Conservation (phyloP, 176 grass and related monocot species). For the Dactylis glomerata region DNA sequence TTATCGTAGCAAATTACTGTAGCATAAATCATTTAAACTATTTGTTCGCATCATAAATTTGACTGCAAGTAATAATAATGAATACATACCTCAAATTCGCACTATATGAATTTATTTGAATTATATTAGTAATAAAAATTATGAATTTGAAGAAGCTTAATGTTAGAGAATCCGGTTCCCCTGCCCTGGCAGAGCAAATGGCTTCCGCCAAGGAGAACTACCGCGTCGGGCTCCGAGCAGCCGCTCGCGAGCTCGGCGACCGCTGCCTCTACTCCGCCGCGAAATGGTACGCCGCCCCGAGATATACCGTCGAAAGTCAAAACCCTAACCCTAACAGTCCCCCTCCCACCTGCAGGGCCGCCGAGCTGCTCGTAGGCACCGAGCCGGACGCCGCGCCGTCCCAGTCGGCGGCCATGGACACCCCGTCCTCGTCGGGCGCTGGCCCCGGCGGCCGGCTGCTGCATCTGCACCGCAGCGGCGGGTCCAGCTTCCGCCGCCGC, state of each 20-base stretch:
- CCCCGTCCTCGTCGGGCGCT: conserved; percentile 46
- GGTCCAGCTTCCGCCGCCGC: conserved; percentile 70
- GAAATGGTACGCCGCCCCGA: conserved; percentile 65
- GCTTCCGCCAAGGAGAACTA: conserved; percentile 65
- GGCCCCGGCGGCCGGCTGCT: conserved; percentile 39
- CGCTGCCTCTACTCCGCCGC: conserved; percentile 88
- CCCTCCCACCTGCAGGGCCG: conserved; percentile 47
- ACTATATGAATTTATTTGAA: no score
- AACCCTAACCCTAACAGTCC: conserved; percentile 37
- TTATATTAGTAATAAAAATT: no score
- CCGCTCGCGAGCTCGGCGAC: conserved; percentile 71
- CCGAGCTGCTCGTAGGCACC: conserved; percentile 78
- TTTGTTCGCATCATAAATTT: no score
- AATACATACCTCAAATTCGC: no score
- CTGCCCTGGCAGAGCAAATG: conserved; percentile 44
- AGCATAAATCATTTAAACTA: no score
- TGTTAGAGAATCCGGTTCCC: no score
- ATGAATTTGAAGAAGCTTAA: no score
- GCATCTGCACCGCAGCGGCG: conserved; percentile 62
- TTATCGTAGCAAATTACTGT: no score
- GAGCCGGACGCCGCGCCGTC: conserved; percentile 51
- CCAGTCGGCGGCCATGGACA: conserved; percentile 23
- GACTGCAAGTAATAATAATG: no score
- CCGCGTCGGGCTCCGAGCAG: conserved; percentile 79
- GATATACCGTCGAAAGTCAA: not conserved